Base-by-base conservation (phyloP, 495 filamentous ascomycete species). In the Trichocladium uniseriatum region DNA sequence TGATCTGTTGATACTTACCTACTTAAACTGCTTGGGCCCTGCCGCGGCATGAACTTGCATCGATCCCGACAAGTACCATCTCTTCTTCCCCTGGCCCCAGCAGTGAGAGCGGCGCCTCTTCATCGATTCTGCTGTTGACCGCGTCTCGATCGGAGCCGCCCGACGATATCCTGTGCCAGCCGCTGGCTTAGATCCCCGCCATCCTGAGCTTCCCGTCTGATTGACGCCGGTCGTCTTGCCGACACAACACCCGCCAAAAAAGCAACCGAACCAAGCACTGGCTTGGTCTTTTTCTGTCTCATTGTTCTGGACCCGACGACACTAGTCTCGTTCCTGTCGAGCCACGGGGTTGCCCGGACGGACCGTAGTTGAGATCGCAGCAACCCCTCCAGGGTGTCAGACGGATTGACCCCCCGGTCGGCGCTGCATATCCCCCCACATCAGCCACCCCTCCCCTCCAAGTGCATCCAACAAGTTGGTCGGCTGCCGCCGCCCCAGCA, bases 361-460 rank as follows among this genome's bases (percentile, higher is more conserved):
- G 6, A 37, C 27, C 28, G 11, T n/a, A 6, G 16, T 1, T 29
- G 14, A 16, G 13, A 18, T 43, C 27, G 15, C 11, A 7, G 24
- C 4, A 8, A 4, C 2, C 13, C 5, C 10, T 7, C 15, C 11
- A 3, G 9, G 19, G 43, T 24, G 18, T 24, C 31, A 29, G 43
- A 21, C 28, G 43, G 43, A 37, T 46, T 20, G 20, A 28, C 18
- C 34, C 34, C 18, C 43, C 43, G n/a, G 43, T 45, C 43, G 22
- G 43, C 32, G 15, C 31, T 34, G 37, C 37, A 19, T 18, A 15
- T 31, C 38, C 29, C 35, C 16, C 27, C 43, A 15, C 11, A 37
- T 34, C 45, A 29, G 4, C 32, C 20, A 6, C 24, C 21, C 4
- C 18, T 14, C 13, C 2, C 15, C 22, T 35, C 21, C 13, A 24